Conservation (phyloP, 1,284 basidiomycete species). For the Sphagnurus paluster region DNA sequence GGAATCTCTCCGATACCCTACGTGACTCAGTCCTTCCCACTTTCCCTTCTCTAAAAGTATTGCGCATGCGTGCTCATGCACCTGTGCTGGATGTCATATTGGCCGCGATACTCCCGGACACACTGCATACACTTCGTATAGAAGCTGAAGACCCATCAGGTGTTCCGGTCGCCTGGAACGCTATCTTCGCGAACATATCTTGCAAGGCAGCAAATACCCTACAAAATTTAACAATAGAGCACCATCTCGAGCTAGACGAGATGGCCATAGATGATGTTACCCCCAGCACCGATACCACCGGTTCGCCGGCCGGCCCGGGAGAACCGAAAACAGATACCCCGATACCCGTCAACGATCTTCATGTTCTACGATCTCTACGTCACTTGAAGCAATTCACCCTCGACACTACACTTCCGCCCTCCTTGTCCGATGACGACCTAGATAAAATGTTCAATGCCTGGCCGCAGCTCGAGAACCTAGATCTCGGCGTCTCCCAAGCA, state of each 20-base stretch:
- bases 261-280: constrained; percentile 20
- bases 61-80: constrained; percentile 45
- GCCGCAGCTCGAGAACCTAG: constrained; percentile 44
- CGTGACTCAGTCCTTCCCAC: constrained; percentile 10
- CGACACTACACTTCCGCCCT: constrained; percentile 40
- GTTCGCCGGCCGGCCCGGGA: constrained; percentile 12
- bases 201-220: constrained; percentile 37
- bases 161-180: constrained; percentile 34
- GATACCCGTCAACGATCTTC: constrained; percentile 25
- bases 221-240: constrained; percentile 45
- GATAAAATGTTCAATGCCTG: constrained; percentile 43
- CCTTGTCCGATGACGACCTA: constrained; percentile 42
- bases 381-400: constrained; percentile 41
- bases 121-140: constrained; percentile 40
- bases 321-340: constrained; percentile 15
- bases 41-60: constrained; percentile 44
- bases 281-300: constrained; percentile 13
- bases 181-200: constrained; percentile 39
- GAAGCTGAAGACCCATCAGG: constrained; percentile 40
- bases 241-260: constrained; percentile 35
- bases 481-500: constrained; percentile 45
- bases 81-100: constrained; percentile 40
- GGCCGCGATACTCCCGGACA: constrained; percentile 28
- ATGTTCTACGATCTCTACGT: constrained; percentile 31
- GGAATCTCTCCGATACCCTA: constrained; percentile 27